Conservation (phyloP, 2,329 filamentous ascomycete genomes). For the Hypoxylon sp. region DNA sequence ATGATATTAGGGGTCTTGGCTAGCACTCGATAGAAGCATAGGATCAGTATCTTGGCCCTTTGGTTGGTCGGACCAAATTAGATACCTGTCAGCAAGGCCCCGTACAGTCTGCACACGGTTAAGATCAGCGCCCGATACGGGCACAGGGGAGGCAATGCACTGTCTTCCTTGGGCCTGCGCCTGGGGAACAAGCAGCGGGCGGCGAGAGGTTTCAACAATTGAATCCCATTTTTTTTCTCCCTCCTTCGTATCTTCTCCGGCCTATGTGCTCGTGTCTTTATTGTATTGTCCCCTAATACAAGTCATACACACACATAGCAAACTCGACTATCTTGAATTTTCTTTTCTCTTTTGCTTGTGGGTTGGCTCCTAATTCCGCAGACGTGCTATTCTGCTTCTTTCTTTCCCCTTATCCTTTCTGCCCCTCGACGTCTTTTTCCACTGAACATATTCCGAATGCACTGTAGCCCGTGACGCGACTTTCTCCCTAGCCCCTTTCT, state of each 20-base stretch:
- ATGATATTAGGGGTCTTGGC: neutral
- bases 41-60: neutral
- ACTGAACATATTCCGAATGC: slow-evolving; percentile 38
- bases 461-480: slow-evolving; percentile 39
- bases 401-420: slow-evolving; percentile 18
- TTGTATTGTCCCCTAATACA: slow-evolving; percentile 31
- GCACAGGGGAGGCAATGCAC: slow-evolving; percentile 19
- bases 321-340: slow-evolving; percentile 39
- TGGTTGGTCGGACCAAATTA: neutral
- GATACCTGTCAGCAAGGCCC: neutral
- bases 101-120: neutral
- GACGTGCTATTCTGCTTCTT: slow-evolving; percentile 25
- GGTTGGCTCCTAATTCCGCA: slow-evolving; percentile 29
- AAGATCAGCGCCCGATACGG: neutral
- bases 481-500: slow-evolving; percentile 29
- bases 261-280: slow-evolving; percentile 10
- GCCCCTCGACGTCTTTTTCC: slow-evolving; percentile 26
- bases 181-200: slow-evolving; percentile 5
- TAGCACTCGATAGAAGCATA: neutral
- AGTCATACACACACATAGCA: slow-evolving; percentile 36
- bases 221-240: slow-evolving; percentile 29
- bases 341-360: slow-evolving; percentile 26
- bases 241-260: slow-evolving; percentile 29
- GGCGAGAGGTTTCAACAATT: slow-evolving; percentile 30
- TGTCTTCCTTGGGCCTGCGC: slow-evolving; percentile 8